Evolutionary conservation across 345 rosid species (phyloP), one percentile per base, ranked within the genome.

Genomic region (Salix purpurea): DNA sequence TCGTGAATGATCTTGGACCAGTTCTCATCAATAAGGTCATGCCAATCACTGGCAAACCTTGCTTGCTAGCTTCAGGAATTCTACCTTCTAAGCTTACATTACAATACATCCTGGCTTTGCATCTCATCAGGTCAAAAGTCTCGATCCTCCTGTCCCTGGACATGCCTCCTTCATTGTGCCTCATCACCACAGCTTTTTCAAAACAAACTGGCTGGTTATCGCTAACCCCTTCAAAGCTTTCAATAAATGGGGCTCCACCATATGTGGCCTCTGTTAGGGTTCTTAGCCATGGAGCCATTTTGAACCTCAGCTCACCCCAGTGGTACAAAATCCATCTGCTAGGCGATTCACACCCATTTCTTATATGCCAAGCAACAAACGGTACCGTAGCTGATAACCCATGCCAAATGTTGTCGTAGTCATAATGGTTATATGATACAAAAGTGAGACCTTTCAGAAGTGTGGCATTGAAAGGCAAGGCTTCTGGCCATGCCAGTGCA

Each of bases 81-180:
- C 60, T 48, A 3, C 48, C 67, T 42, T 80, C 76, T 2, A 67
- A 24, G 74, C 76, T 89, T 15, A 86, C 65, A 76, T 90, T 86
- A 72, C 95, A 90, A 66, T 79, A 82, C 7, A 6, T 42, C 74
- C 95, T 86, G 1, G 88, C 92, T 79, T 86, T 87, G 69, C 88
- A 86, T 82, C 98, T 87, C 54, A 90, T 69, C 18, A 86, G 75
- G 78, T 91, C 91, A 40, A 84, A 91, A 6, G 79, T 88, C 74
- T 93, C 91, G 77, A 85, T 86, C 82, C 88, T 88, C 72, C 85
- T 86, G 60, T 87, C 86, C 76, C 86, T 85, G 26, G 95, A 86
- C 95, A 92, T 89, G 19, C 93, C 96, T 50, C 94, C 97, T 60
- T 90, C 91, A 61, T 86, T 87, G 76, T 89, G 98, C 80, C 97